Conservation (phyloP, 306 rosid species). For the Vigna hirtella region DNA sequence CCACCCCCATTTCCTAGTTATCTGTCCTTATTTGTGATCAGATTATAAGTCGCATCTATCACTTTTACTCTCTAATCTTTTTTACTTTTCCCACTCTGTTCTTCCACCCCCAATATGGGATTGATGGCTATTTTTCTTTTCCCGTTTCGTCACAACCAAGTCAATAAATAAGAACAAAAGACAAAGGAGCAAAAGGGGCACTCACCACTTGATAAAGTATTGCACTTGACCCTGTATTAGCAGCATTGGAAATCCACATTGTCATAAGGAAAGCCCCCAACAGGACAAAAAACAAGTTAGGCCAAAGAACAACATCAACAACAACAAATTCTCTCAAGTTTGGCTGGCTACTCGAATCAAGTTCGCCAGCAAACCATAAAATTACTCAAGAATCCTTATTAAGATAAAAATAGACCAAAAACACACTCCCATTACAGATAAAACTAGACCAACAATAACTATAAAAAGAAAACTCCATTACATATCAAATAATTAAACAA, state of each 20-base stretch:
- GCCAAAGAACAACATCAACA: background rate
- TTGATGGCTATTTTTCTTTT: background rate
- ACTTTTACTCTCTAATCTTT: background rate
- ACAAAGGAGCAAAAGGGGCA: constrained; percentile 14
- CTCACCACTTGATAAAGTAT: constrained; percentile 91
- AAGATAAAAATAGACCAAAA: background rate
- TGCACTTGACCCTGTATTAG: constrained; percentile 73
- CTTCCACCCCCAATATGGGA: background rate
- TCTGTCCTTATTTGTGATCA: background rate
- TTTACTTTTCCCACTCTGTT: background rate
- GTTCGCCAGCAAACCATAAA: background rate
- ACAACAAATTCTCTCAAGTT: background rate
- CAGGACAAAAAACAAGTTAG: constrained; percentile 36
- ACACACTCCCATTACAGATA: background rate
- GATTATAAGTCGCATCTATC: background rate
- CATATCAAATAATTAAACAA: background rate
- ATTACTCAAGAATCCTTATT: background rate
- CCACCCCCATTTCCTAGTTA: background rate
- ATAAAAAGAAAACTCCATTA: background rate
- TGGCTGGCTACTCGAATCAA: background rate
- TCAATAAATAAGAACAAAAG: background rate
- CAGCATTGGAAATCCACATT: constrained; percentile 29
- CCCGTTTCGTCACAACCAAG: constrained; percentile 15
- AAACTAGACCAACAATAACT: background rate
- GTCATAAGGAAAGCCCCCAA: background rate